These are phyloP conservation scores for Cladophialophora carrionii DNA, from an alignment of 2,329 filamentous ascomycete species.

Conservation along the genomic window DNA sequence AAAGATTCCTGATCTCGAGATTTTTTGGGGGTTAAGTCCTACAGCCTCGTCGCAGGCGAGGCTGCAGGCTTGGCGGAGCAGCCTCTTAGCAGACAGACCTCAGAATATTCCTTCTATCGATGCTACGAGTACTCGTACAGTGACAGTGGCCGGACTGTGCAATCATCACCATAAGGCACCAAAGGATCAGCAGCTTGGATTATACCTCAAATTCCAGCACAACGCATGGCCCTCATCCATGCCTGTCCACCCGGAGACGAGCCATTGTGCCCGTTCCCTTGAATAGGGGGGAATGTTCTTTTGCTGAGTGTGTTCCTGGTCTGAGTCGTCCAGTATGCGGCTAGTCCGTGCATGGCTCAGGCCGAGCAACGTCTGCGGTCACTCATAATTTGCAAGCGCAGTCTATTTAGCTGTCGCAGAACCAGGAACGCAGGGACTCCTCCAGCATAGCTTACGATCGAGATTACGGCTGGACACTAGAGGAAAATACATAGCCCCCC, in stretches of 20 bases:
- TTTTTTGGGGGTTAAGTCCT: not conserved
- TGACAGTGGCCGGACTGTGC: not conserved
- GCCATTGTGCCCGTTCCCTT: not conserved
- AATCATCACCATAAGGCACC: not conserved
- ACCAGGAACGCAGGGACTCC: not conserved
- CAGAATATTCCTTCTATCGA: not conserved
- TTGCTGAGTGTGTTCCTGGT: not conserved
- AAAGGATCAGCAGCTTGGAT: too few relatives aligned
- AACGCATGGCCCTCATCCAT: not conserved
- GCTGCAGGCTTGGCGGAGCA: not conserved
- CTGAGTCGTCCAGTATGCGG: not conserved
- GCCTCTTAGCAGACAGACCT: not conserved
- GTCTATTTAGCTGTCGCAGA: not conserved
- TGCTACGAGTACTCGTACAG: too few relatives aligned
- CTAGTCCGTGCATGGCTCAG: not conserved
- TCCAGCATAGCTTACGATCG: not conserved
- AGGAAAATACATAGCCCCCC: constrained; percentile 1
- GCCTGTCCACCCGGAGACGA: not conserved
- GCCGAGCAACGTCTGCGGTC: not conserved
- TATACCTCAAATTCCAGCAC: not conserved
- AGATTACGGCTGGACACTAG: constrained; percentile 5
- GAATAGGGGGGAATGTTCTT: not conserved
- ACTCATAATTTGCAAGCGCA: not conserved
- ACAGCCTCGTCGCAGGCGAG: not conserved
- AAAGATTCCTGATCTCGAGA: not conserved